These are phyloP conservation scores for Colletotrichum gigasporum DNA, from an alignment of 2,329 filamentous ascomycete species.

Conservation along the genomic window DNA sequence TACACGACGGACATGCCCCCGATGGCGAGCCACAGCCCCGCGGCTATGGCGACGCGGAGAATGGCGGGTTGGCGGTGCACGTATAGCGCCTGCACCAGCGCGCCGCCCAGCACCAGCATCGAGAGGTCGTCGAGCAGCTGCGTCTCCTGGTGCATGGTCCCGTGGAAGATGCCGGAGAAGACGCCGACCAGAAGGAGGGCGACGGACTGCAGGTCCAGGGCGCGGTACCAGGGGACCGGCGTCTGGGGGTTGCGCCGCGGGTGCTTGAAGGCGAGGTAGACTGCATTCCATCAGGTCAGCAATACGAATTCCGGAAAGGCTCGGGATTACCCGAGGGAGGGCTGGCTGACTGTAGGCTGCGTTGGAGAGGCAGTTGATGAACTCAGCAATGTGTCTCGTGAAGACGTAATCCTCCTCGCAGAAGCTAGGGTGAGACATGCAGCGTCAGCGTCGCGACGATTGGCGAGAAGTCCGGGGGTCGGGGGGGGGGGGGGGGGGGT, in stretches of 20 bases:
- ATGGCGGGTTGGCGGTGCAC: slow-evolving; percentile 52
- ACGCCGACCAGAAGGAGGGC: slow-evolving; percentile 52
- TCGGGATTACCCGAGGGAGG: background rate
- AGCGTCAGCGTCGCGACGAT: slow-evolving; percentile 8
- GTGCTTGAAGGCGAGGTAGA: slow-evolving; percentile 51
- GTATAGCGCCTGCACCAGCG: slow-evolving; percentile 60
- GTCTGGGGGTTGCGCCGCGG: slow-evolving; percentile 42
- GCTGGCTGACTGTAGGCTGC: slow-evolving; percentile 40
- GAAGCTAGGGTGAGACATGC: slow-evolving; percentile 7
- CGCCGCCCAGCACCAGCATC: slow-evolving; percentile 63
- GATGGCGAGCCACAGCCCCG: slow-evolving; percentile 51
- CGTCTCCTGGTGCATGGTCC: slow-evolving; percentile 51
- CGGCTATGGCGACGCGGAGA: slow-evolving; percentile 42
- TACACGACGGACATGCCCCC: slow-evolving; percentile 53
- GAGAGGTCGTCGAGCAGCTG: slow-evolving; percentile 66
- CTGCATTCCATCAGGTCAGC: slow-evolving; percentile 35
- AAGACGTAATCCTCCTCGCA: slow-evolving; percentile 45
- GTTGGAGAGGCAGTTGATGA: slow-evolving; percentile 55
- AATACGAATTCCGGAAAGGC: background rate
- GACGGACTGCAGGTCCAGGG: slow-evolving; percentile 51
- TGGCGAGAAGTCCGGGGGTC: background rate
- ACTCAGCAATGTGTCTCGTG: slow-evolving; percentile 53
- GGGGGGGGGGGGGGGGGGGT: no score
- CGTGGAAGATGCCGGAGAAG: slow-evolving; percentile 55
- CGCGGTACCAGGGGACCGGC: slow-evolving; percentile 42